Base-by-base conservation (phyloP, 1,139 yeast species). In the Suhomyces taliae region DNA sequence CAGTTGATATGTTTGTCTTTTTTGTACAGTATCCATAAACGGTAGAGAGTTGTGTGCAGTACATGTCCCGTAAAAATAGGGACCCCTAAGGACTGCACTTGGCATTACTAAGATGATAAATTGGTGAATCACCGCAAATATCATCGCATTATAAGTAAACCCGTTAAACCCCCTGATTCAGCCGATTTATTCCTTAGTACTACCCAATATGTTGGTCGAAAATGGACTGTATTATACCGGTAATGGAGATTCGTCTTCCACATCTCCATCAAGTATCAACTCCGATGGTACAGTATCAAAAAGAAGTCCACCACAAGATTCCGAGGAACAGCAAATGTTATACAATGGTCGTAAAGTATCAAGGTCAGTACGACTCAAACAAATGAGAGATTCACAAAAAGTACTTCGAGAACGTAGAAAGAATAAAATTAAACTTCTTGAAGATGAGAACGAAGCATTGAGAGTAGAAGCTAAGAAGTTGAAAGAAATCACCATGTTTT, bases 331-430 rank as follows among this genome's bases (percentile, higher is more conserved):
- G 6, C 45, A 44, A 12, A 41, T 34, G 26, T 27, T 38, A 8
- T 47, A 47, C 40, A 38, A 40, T 19, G 48, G 48, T 6, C 36
- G 48, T 11, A 40, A 43, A 29, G 41, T 43, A 1, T 33, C 43
- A 24, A 39, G 51, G 8, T 40, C 47, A 10, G 12, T 36, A 11
- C 29, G 51, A 12, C 45, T 48, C 26, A 41, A 45, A 27, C 51
- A 45, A 27, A 48, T 48, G 51, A 40, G 51, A 40, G 49, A 48
- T 26, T 45, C 51, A 7, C 51, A 48, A 35, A 48, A 48, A 34
- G 32, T 37, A 27, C 34, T 48, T 11, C 35, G 51, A 14, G 51
- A 48, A 27, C 46, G 45, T 15, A 34, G 51, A 8, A 45, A 43
- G 39, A 40, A 42, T 27, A 39, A 32, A 31, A 34, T 48, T 29